Percentiles rank a stretch among this genome's conserved stretches.
phyloP scores from a whole-genome alignment of 1,284 basidiomycete genomes.

The Rhodotorula glutinis region DNA sequence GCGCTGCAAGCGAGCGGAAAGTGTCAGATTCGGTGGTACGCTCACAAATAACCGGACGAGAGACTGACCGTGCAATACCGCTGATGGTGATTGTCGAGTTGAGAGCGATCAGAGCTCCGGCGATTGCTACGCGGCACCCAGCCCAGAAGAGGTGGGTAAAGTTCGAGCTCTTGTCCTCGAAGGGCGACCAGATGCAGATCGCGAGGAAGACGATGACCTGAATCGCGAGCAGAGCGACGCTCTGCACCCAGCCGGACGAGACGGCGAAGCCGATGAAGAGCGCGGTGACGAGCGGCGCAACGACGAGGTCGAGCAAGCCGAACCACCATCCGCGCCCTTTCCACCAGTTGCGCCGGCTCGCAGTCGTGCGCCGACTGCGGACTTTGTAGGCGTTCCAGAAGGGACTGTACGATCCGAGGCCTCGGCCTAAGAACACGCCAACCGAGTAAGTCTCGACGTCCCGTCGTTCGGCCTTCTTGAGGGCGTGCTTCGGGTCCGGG shows the following conservation, averaged over 20 bases:
- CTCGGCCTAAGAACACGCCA: conserved; percentile 47
- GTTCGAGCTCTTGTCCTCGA: conserved; percentile 47
- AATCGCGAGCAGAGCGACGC: conserved; percentile 65
- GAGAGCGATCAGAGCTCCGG: conserved; percentile 66
- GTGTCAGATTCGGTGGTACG: too few species aligned
- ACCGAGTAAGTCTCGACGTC: conserved; percentile 10
- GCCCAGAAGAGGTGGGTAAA: conserved; percentile 60
- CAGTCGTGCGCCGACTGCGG: conserved; percentile 11
- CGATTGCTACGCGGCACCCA: conserved; percentile 61
- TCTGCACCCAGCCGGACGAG: conserved; percentile 64
- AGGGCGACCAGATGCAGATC: conserved; percentile 58
- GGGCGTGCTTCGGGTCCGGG: conserved; percentile 9
- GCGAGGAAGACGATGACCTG: conserved; percentile 63
- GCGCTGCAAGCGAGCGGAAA: conserved; percentile 55
- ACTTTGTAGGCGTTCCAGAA: conserved; percentile 50
- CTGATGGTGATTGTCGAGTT: conserved; percentile 59
- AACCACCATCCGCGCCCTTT: conserved; percentile 48
- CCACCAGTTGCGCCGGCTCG: conserved; percentile 20
- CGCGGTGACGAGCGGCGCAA: conserved; percentile 56
- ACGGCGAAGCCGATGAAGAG: conserved; percentile 68
- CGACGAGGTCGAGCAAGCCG: conserved; percentile 48
- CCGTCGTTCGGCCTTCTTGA: conserved; percentile 20
- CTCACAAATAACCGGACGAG: neutral
- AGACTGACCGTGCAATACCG: conserved; percentile 54
- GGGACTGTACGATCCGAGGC: conserved; percentile 50